Evolutionary conservation across 1,139 yeast species (phyloP).

Genomic region (Taphrina flavorubra): DNA sequence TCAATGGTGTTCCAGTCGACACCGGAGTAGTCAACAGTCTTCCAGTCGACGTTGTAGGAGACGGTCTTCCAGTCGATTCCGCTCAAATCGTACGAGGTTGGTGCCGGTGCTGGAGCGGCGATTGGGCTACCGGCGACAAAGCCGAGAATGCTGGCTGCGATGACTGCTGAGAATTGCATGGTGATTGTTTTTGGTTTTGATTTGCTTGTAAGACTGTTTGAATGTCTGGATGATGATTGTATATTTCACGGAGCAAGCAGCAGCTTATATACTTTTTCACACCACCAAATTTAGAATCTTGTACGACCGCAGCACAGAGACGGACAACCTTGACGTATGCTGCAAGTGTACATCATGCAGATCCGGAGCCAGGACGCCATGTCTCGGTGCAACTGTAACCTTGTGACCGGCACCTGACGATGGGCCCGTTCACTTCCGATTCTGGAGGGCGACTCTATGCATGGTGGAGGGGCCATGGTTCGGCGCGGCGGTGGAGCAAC

Average conservation of each 20-base stretch:
- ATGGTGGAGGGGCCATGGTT: too few species aligned
- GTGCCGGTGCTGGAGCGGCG: slow-evolving; percentile 22
- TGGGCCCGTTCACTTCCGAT: too few species aligned
- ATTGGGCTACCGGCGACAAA: slow-evolving; percentile 29
- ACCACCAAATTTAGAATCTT: slow-evolving; percentile 11
- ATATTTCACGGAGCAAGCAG: background rate
- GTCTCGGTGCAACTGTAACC: background rate
- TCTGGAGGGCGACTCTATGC: too few species aligned
- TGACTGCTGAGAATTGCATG: slow-evolving; percentile 35
- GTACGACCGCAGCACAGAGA: background rate
- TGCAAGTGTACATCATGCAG: background rate
- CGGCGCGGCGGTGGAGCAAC: too few species aligned
- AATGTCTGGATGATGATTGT: background rate
- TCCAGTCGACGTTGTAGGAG: slow-evolving; percentile 29
- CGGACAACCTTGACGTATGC: background rate
- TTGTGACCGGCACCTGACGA: too few species aligned
- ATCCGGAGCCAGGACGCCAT: background rate
- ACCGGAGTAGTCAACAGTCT: slow-evolving; percentile 28
- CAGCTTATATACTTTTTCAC: slow-evolving; percentile 4
- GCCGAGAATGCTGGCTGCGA: slow-evolving; percentile 39
- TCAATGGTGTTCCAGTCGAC: slow-evolving; percentile 39
- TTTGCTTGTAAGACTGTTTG: background rate
- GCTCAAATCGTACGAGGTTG: slow-evolving; percentile 25
- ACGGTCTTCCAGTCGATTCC: slow-evolving; percentile 31
- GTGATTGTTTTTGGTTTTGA: slow-evolving; percentile 15